A percentile compares a stretch with the other conserved stretches of the same genome.
Conservation (phyloP, 306 rosid genomes). For the Albizia julibrissin region DNA sequence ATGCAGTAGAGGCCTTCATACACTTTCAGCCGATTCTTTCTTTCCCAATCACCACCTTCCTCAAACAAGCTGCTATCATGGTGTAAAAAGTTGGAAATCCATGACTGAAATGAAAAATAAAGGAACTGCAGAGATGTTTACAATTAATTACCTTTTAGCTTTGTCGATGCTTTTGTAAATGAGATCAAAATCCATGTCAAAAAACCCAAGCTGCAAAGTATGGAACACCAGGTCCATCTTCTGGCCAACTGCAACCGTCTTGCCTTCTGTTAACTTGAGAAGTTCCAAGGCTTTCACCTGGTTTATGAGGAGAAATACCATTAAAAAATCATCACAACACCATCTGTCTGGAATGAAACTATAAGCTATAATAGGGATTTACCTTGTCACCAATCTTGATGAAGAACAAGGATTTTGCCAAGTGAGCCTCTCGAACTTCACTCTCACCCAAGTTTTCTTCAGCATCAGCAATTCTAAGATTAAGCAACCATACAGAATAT, state of each 20-base stretch:
- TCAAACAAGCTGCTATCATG: constrained; percentile 77
- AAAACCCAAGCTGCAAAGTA: constrained; percentile 90
- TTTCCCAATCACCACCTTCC: constrained; percentile 99
- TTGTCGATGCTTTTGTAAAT: constrained; percentile 94
- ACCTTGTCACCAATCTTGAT: constrained; percentile 95
- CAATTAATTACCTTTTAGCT: constrained; percentile 64
- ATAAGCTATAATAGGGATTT: constrained; percentile 16
- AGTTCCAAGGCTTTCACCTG: constrained; percentile 93
- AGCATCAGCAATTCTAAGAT: constrained; percentile 86
- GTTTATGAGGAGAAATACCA: constrained; percentile 25
- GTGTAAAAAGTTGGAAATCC: constrained; percentile 38
- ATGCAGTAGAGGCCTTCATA: constrained; percentile 92
- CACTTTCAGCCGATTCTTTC: constrained; percentile 94
- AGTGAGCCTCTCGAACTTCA: constrained; percentile 98
- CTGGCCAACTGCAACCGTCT: constrained; percentile 95
- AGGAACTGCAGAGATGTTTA: background rate
- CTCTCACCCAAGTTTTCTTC: constrained; percentile 98
- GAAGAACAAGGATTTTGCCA: constrained; percentile 88
- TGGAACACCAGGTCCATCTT: constrained; percentile 96
- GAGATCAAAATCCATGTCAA: constrained; percentile 96
- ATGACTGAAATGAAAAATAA: constrained; percentile 8
- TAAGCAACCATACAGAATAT: constrained; percentile 34
- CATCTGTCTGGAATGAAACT: constrained; percentile 9
- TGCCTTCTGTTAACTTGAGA: constrained; percentile 91
- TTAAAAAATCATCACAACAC: constrained; percentile 21